Conservation (phyloP, 2,329 filamentous ascomycete genomes). For the Dactylellina cionopaga region DNA sequence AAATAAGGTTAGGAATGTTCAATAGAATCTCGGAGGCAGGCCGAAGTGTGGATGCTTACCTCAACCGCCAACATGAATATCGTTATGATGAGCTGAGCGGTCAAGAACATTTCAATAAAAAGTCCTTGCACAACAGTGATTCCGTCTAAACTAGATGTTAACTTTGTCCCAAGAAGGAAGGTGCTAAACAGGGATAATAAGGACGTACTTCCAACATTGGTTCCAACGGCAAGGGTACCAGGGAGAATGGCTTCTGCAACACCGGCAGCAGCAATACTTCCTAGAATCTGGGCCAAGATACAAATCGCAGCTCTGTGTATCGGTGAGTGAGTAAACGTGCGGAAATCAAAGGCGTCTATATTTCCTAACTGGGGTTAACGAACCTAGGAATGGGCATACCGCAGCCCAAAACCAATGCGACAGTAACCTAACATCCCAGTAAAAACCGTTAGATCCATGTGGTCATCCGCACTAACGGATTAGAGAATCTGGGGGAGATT, state of each 20-base stretch:
- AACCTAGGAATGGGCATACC: slow-evolving; percentile 44
- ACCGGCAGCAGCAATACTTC: slow-evolving; percentile 69
- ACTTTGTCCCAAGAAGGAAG: background rate
- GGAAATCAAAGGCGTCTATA: slow-evolving; percentile 2
- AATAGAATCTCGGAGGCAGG: background rate
- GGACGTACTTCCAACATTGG: slow-evolving; percentile 64
- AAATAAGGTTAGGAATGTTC: slow-evolving; percentile 41
- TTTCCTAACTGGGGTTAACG: background rate
- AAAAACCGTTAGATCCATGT: slow-evolving; percentile 7
- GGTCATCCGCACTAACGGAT: too few species aligned
- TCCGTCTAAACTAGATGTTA: slow-evolving; percentile 18
- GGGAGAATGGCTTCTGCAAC: slow-evolving; percentile 70
- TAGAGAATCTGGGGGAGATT: slow-evolving; percentile 7
- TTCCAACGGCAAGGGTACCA: slow-evolving; percentile 67
- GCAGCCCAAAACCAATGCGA: slow-evolving; percentile 30
- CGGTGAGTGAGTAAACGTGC: slow-evolving; percentile 8
- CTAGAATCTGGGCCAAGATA: slow-evolving; percentile 65
- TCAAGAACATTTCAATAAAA: slow-evolving; percentile 75
- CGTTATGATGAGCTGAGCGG: slow-evolving; percentile 71
- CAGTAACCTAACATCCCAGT: slow-evolving; percentile 37
- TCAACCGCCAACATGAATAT: slow-evolving; percentile 63
- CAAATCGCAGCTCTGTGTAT: slow-evolving; percentile 32
- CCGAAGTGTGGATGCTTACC: slow-evolving; percentile 20
- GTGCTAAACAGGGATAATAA: background rate
- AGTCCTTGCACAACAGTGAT: slow-evolving; percentile 62